Percentiles rank a stretch among this genome's conserved stretches.
Conservation (phyloP, 495 filamentous ascomycete species). For the Talaromyces liani region DNA sequence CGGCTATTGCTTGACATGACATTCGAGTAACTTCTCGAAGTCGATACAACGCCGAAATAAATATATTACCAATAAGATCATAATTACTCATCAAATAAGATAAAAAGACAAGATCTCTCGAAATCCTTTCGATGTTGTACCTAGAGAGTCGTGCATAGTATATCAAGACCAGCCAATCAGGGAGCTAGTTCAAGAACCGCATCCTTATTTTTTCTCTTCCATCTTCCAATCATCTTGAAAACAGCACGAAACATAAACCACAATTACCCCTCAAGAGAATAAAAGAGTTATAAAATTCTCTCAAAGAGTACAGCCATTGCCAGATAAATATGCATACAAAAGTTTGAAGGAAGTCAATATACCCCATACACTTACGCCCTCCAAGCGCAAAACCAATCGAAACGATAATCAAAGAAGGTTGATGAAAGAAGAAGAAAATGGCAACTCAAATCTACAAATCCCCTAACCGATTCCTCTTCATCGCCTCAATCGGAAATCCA, state of each 20-base stretch:
- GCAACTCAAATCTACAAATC: constrained; percentile 12
- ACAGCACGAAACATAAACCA: not conserved
- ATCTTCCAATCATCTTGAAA: not conserved
- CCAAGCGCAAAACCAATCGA: not conserved
- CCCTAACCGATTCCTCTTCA: constrained; percentile 43
- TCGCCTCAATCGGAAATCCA: constrained; percentile 70
- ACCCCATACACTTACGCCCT: not conserved
- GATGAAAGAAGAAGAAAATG: not conserved
- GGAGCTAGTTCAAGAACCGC: not conserved
- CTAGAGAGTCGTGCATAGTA: not conserved
- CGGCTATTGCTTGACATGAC: not conserved
- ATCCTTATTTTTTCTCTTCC: not conserved
- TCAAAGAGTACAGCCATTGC: not conserved
- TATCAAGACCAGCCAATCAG: not conserved
- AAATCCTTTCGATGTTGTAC: not conserved
- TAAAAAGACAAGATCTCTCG: not conserved
- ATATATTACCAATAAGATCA: not conserved
- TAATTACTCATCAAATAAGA: not conserved
- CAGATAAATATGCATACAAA: not conserved
- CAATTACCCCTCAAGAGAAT: not conserved
- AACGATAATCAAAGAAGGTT: not conserved
- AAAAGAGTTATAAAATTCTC: not conserved
- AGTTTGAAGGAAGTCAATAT: not conserved
- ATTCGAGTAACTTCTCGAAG: not conserved
- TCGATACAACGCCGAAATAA: not conserved